Evolutionary conservation across 2,329 filamentous ascomycete species (phyloP), one percentile per base, ranked within the genome.

Genomic region (Cordyceps fumosorosea): DNA sequence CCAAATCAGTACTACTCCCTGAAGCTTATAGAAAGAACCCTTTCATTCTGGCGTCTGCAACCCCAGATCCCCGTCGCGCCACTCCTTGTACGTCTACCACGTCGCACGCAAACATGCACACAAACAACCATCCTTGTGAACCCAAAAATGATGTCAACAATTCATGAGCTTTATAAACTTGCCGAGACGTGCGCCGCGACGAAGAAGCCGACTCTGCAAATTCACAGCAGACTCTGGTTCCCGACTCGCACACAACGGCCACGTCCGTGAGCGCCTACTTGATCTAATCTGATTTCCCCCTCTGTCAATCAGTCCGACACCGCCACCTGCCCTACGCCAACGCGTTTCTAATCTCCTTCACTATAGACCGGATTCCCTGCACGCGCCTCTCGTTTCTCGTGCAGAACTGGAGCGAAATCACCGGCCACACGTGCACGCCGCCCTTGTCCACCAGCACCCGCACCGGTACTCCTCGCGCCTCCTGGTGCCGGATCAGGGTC

Each of bases 361-460:
- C 72, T 63, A 76, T 71, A 68, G 74, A 70, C 66, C 74, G 74
- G 65, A 88, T 69, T 3, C 85, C 84, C 64, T 78, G 78, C 60
- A 83, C 71, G 61, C 85, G 79, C 68, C 79, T 75, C 40, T 79
- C 74, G n/a, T 71, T 69, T 29, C 77, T 77, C 53, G 74, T 76
- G 51, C 81, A 80, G 32, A 86, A 71, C 68, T 85, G 84, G n/a
- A 85, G 68, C 53, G 80, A 80, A 11, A 88, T 89, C 22, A 96
- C 87, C 0, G 90, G 90, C 91, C 91, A 96, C 12, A 88, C 90
- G 73, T 96, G 91, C 63, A 95, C 87, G 3, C 85, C 87, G 16
- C 84, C 87, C 32, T 79, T 75, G 66, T 90, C 85, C 69, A 85
- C 84, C 67, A 83, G 78, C 61, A 79, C 80, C 60, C 80, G 77